Conservation (phyloP, 2,329 filamentous ascomycete species). For the Orbilia ellipsospora region DNA sequence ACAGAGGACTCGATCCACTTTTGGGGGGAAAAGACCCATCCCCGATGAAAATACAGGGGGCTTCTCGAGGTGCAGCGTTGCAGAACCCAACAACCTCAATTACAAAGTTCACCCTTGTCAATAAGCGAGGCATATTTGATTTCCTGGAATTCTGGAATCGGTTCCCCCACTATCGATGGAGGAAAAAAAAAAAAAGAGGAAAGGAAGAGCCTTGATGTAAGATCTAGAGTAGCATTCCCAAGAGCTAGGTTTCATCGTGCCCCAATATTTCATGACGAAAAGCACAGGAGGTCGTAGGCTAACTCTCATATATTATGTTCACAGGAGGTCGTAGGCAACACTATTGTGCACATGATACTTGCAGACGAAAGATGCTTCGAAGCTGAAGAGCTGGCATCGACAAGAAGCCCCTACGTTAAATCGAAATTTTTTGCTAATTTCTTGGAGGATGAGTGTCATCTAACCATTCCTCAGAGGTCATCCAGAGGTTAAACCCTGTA, state of each 20-base stretch:
- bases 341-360: constrained; percentile 49
- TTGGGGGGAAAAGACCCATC: constrained; percentile 15
- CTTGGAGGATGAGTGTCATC: constrained; percentile 53
- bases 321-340: constrained; percentile 55
- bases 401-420: constrained; percentile 54
- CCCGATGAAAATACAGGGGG: constrained; percentile 40
- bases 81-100: constrained; percentile 54
- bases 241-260: constrained; percentile 44
- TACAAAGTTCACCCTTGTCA: constrained; percentile 43
- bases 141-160: constrained; percentile 55
- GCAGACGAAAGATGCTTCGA: constrained; percentile 42
- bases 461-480: constrained; percentile 54
- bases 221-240: constrained; percentile 52
- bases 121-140: constrained; percentile 51
- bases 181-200: neutral
- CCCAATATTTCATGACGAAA: constrained; percentile 38
- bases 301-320: constrained; percentile 44
- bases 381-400: constrained; percentile 53
- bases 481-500: constrained; percentile 41
- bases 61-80: constrained; percentile 32
- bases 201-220: constrained; percentile 1
- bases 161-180: constrained; percentile 40
- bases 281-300: constrained; percentile 41
- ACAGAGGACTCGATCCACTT: constrained; percentile 25
- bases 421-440: constrained; percentile 53